A percentile compares a stretch with the other conserved stretches of the same genome.
Conservation (phyloP, 148 eudicot genomes). For the Simmondsia chinensis region DNA sequence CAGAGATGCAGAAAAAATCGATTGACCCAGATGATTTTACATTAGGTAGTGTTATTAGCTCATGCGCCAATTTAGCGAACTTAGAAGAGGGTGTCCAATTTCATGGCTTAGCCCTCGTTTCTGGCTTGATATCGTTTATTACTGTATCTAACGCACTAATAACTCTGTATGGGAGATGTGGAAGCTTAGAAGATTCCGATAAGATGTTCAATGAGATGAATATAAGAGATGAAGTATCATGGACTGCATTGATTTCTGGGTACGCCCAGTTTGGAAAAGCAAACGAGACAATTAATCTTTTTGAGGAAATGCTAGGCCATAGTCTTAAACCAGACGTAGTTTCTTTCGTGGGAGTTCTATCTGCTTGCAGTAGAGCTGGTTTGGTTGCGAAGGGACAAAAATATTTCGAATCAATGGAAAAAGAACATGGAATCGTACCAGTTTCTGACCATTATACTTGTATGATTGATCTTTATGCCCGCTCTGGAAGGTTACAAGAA, state of each 20-base stretch:
- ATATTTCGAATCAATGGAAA: constrained; percentile 63
- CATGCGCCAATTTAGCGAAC: constrained; percentile 75
- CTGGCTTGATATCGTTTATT: constrained; percentile 54
- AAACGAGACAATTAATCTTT: constrained; percentile 56
- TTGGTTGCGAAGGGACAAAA: constrained; percentile 67
- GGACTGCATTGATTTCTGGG: constrained; percentile 75
- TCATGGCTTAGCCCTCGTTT: constrained; percentile 61
- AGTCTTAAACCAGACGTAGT: constrained; percentile 77
- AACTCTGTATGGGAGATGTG: constrained; percentile 90
- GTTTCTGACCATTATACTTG: constrained; percentile 79
- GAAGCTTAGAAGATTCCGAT: constrained; percentile 62
- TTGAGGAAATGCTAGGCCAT: constrained; percentile 64
- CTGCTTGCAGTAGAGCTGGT: constrained; percentile 96
- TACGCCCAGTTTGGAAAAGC: constrained; percentile 91
- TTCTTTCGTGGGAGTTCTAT: constrained; percentile 71
- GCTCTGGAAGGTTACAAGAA: constrained; percentile 73
- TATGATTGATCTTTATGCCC: constrained; percentile 84
- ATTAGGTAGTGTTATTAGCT: constrained; percentile 76
- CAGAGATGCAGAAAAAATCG: constrained; percentile 49
- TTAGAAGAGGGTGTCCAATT: constrained; percentile 88
- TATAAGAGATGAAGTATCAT: constrained; percentile 65
- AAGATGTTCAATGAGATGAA: constrained; percentile 62
- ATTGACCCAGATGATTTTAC: constrained; percentile 63
- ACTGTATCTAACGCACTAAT: constrained; percentile 88
- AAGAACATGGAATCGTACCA: constrained; percentile 49